These are phyloP conservation scores for Tuber aestivum DNA, from an alignment of 495 filamentous ascomycete genomes.

Conservation along the genomic window DNA sequence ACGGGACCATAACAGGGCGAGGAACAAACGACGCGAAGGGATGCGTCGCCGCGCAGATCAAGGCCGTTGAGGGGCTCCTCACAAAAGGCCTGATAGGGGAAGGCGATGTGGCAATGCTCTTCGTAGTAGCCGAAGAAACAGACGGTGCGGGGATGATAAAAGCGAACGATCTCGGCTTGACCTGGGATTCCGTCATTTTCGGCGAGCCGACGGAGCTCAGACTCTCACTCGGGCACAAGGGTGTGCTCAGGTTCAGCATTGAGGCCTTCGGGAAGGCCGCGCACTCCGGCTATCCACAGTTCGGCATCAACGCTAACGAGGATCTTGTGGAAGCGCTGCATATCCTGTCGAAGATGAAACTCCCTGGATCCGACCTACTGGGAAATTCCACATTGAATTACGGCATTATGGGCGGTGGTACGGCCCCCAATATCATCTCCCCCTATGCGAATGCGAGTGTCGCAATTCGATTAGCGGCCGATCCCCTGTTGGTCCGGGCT, in stretches of 20 bases:
- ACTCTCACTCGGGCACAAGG: conserved; percentile 86
- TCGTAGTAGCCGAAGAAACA: conserved; percentile 81
- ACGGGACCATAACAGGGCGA: conserved; percentile 59
- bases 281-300: conserved; percentile 82
- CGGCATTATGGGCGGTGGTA: conserved; percentile 67
- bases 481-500: conserved; percentile 50
- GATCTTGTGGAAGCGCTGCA: conserved; percentile 62
- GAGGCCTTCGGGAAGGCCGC: conserved; percentile 66
- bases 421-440: conserved; percentile 82
- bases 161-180: conserved; percentile 51
- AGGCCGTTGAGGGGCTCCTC: conserved; percentile 58
- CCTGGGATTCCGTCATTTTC: conserved; percentile 68
- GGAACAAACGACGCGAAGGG: conserved; percentile 87
- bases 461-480: conserved; percentile 64
- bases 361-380: conserved; percentile 67
- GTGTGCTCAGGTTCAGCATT: conserved; percentile 58
- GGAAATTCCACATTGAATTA: conserved; percentile 84
- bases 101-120: conserved; percentile 63
- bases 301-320: conserved; percentile 71
- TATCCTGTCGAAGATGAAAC: conserved; percentile 54
- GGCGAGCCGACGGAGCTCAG: conserved; percentile 83
- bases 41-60: conserved; percentile 71
- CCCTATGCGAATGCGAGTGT: conserved; percentile 60
- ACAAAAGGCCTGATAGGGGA: conserved; percentile 42
- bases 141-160: conserved; percentile 72